Evolutionary conservation across 2,329 filamentous ascomycete genomes (phyloP).

Genomic region (Mariannaea elegans): DNA sequence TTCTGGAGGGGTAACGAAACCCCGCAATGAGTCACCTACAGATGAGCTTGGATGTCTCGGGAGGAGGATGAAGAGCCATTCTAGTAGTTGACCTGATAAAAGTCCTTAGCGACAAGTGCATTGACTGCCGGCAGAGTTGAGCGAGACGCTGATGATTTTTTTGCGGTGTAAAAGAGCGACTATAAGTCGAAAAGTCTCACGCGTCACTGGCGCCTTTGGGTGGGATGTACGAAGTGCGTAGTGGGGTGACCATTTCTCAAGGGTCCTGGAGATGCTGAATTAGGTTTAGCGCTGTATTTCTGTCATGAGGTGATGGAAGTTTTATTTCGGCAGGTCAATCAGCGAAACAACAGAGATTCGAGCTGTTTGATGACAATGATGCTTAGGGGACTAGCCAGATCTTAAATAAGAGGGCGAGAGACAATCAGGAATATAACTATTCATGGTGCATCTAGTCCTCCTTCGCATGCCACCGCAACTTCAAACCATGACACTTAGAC

Average conservation of each 20-base stretch:
- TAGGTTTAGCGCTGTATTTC: conserved; percentile 1
- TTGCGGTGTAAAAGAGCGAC: conserved; percentile 9
- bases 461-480: no score
- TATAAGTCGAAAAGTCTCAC: conserved; percentile 18
- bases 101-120: conserved; percentile 32
- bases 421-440: no score
- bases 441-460: no score
- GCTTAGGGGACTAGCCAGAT: no score
- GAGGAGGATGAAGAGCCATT: conserved; percentile 57
- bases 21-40: conserved; percentile 49
- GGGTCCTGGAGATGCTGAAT: neutral
- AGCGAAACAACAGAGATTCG: no score
- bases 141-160: neutral
- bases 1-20: conserved; percentile 6
- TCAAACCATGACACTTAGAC: neutral
- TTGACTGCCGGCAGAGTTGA: conserved; percentile 20
- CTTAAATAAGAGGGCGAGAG: no score
- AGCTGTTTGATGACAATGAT: no score
- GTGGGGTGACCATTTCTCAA: conserved; percentile 27
- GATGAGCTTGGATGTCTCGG: conserved; percentile 56
- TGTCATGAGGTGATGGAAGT: neutral
- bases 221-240: neutral
- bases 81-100: conserved; percentile 39
- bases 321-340: no score
- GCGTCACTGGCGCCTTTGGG: neutral